Conservation (phyloP, 257 asterid genomes). For the Datura wrightii region DNA sequence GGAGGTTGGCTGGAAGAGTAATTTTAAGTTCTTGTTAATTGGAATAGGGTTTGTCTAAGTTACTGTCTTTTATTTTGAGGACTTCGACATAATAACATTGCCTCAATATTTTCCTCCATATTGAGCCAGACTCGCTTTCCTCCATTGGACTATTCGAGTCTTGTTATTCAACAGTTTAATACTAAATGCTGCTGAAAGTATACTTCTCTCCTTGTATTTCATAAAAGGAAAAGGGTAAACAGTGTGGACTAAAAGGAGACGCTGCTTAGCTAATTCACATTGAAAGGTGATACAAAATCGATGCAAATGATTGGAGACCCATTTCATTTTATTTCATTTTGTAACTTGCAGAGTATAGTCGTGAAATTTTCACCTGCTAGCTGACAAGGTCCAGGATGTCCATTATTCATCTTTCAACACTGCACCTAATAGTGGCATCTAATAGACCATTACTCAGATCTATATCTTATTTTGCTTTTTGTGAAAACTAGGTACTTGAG, state of each 20-base stretch:
- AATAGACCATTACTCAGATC: neutral
- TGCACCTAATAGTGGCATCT: neutral
- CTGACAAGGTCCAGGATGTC: neutral
- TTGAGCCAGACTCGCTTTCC: neutral
- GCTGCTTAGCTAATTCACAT: neutral
- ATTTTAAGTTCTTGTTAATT: neutral
- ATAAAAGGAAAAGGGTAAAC: neutral
- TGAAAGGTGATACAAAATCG: neutral
- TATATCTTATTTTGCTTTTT: neutral
- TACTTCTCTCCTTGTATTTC: neutral
- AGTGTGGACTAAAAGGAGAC: neutral
- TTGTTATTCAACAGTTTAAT: neutral
- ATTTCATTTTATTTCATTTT: neutral
- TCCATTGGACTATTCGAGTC: neutral
- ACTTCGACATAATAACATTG: constrained; percentile 4
- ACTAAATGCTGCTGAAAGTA: neutral
- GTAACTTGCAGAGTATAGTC: neutral
- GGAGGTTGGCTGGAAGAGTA: neutral
- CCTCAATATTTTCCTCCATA: neutral
- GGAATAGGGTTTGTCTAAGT: neutral
- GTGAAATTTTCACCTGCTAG: neutral
- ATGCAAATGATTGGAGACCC: neutral
- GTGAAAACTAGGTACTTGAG: constrained; percentile 68
- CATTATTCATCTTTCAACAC: constrained; percentile 2
- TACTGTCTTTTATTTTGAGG: neutral